These are phyloP conservation scores for Fusarium cicatricum DNA, from an alignment of 2,329 filamentous ascomycete genomes.

Conservation along the genomic window DNA sequence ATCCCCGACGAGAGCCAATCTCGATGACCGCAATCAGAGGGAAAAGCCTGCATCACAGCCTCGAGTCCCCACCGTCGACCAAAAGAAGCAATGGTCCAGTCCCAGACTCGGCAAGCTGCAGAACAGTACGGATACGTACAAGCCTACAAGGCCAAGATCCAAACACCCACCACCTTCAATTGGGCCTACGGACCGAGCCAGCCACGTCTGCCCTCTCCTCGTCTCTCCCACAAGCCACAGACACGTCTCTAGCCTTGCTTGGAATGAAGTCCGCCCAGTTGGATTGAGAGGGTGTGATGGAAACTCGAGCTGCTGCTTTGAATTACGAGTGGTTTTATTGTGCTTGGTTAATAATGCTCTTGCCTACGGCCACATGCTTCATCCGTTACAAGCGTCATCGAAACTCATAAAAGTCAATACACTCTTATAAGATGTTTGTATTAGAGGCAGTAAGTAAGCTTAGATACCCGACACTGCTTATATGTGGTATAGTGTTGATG, in stretches of 20 bases:
- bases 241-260: constrained; percentile 31
- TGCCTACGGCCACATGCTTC: too few relatives aligned
- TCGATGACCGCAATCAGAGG: constrained; percentile 16
- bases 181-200: constrained; percentile 21
- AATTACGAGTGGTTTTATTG: constrained; percentile 9
- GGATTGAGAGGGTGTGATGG: constrained; percentile 29
- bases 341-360: constrained; percentile 18
- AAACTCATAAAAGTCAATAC: too few relatives aligned
- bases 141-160: too few relatives aligned
- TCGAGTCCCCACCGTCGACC: constrained; percentile 2
- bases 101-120: constrained; percentile 23
- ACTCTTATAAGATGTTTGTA: too few relatives aligned
- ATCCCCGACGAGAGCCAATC: constrained; percentile 19
- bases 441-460: background rate
- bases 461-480: constrained; percentile 4
- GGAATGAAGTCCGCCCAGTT: constrained; percentile 28
- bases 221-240: constrained; percentile 28
- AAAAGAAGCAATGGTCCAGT: constrained; percentile 9
- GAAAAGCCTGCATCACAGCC: constrained; percentile 1
- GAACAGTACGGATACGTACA: too few relatives aligned
- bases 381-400: too few relatives aligned
- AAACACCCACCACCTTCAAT: too few relatives aligned
- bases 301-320: constrained; percentile 29
- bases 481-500: constrained; percentile 13
- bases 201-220: constrained; percentile 23